Percentiles rank a stretch among this genome's conserved stretches.
phyloP scores from a whole-genome alignment of 2,329 filamentous ascomycete genomes.

The Mollisiaceae sp. region DNA sequence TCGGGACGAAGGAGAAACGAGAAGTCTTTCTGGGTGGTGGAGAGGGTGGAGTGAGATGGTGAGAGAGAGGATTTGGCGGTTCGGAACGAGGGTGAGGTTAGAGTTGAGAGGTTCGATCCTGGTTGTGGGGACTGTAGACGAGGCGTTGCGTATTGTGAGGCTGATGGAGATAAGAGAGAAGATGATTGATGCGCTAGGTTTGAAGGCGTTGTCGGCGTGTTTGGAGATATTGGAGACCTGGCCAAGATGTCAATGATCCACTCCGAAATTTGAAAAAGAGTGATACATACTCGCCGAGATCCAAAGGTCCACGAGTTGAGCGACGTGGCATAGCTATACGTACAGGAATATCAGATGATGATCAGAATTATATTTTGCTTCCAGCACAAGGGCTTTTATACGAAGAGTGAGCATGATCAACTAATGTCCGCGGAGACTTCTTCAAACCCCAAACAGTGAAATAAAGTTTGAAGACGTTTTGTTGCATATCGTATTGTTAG shows the following conservation, averaged over 20 bases:
- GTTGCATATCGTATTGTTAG: conserved; percentile 29
- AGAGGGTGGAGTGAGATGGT: conserved; percentile 38
- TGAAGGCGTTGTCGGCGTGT: conserved; percentile 13
- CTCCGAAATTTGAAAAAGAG: neutral
- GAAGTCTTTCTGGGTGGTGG: conserved; percentile 69
- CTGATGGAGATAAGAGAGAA: conserved; percentile 33
- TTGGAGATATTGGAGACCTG: conserved; percentile 28
- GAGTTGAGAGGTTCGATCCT: conserved; percentile 36
- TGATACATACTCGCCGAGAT: conserved; percentile 70
- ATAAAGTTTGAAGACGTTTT: conserved; percentile 12
- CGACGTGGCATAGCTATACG: conserved; percentile 55
- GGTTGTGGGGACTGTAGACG: conserved; percentile 36
- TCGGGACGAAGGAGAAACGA: conserved; percentile 79
- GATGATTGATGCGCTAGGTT: conserved; percentile 19
- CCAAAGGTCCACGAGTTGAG: conserved; percentile 79
- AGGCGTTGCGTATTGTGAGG: conserved; percentile 33
- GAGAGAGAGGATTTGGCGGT: conserved; percentile 37
- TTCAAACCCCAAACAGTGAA: neutral
- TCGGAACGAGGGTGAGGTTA: conserved; percentile 34
- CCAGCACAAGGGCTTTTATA: neutral
- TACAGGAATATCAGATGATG: conserved; percentile 15
- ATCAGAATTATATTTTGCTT: neutral
- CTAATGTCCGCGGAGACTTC: too few species aligned
- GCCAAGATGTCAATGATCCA: conserved; percentile 17
- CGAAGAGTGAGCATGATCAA: neutral